Percentiles rank a stretch among this genome's conserved stretches.
Conservation (phyloP, 352 stramenopile species). For the Phytophthora sp. region DNA sequence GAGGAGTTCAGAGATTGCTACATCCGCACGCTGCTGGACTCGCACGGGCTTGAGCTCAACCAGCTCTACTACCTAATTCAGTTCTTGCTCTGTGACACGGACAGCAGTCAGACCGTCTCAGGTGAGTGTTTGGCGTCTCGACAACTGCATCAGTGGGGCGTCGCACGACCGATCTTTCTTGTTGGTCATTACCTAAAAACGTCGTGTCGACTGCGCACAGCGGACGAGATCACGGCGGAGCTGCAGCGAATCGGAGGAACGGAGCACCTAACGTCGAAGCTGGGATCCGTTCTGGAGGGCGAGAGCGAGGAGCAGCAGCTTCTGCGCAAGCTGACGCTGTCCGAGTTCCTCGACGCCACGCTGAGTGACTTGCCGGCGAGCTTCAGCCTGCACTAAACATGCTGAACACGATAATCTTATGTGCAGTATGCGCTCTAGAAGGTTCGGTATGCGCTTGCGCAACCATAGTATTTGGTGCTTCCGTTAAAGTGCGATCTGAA, state of each 20-base stretch:
- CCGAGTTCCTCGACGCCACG: constrained; percentile 56
- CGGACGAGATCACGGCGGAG: constrained; percentile 54
- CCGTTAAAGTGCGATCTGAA: constrained; percentile 14
- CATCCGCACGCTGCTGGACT: constrained; percentile 90
- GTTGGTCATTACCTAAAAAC: constrained; percentile 1
- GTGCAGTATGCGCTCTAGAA: neutral
- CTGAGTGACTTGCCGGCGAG: constrained; percentile 44
- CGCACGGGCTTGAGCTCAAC: constrained; percentile 91
- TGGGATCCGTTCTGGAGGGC: constrained; percentile 45
- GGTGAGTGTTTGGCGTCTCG: constrained; percentile 35
- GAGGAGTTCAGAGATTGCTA: constrained; percentile 95
- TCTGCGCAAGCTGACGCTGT: constrained; percentile 54
- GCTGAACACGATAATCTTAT: neutral
- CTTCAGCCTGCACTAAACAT: constrained; percentile 39
- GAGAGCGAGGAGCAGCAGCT: constrained; percentile 54
- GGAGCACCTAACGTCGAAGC: constrained; percentile 45
- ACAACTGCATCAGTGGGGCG: neutral
- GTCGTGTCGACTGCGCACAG: constrained; percentile 29
- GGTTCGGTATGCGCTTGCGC: neutral
- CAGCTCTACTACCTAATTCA: constrained; percentile 95
- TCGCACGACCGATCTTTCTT: neutral
- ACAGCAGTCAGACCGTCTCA: constrained; percentile 90
- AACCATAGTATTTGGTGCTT: no score
- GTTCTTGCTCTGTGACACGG: constrained; percentile 94
- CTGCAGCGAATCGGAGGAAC: constrained; percentile 53